These are phyloP conservation scores for Quercus glauca DNA, from an alignment of 306 rosid species.

Conservation along the genomic window DNA sequence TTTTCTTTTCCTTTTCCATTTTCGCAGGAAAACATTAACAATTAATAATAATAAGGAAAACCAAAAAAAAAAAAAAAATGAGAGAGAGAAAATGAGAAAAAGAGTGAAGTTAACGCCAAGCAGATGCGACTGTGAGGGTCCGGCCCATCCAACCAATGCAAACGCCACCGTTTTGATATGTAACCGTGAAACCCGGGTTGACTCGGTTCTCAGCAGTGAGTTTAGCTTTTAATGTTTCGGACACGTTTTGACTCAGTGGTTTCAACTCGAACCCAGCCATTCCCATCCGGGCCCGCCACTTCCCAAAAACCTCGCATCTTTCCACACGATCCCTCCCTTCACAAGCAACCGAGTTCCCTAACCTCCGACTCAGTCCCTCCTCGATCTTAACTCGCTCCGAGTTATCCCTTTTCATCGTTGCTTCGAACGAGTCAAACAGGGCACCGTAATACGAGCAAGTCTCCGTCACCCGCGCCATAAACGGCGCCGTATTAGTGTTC, in stretches of 20 bases:
- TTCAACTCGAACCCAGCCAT: conserved; percentile 86
- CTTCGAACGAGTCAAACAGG: conserved; percentile 58
- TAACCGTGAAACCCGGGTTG: conserved; percentile 57
- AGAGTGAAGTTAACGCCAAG: conserved; percentile 82
- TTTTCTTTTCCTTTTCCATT: conserved; percentile 44
- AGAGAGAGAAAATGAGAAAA: background rate
- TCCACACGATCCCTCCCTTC: conserved; percentile 92
- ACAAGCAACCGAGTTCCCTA: conserved; percentile 65
- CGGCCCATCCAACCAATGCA: conserved; percentile 85
- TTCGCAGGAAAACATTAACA: conserved; percentile 54
- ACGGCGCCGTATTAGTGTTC: conserved; percentile 86
- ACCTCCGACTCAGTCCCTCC: conserved; percentile 61
- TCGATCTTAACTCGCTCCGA: conserved; percentile 53
- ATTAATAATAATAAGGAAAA: conserved; percentile 19
- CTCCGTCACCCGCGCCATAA: conserved; percentile 67
- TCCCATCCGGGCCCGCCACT: conserved; percentile 91
- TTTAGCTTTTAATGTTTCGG: conserved; percentile 43
- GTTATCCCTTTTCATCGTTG: conserved; percentile 11
- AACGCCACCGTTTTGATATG: conserved; percentile 77
- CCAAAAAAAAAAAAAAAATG: background rate
- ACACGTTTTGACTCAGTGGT: conserved; percentile 52
- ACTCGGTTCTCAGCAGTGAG: conserved; percentile 33
- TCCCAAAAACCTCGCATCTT: conserved; percentile 86
- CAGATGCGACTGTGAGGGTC: conserved; percentile 85
- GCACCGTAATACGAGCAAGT: conserved; percentile 50